These are phyloP conservation scores for Aspergillus ibericus DNA, from an alignment of 2,329 filamentous ascomycete genomes.

Conservation along the genomic window DNA sequence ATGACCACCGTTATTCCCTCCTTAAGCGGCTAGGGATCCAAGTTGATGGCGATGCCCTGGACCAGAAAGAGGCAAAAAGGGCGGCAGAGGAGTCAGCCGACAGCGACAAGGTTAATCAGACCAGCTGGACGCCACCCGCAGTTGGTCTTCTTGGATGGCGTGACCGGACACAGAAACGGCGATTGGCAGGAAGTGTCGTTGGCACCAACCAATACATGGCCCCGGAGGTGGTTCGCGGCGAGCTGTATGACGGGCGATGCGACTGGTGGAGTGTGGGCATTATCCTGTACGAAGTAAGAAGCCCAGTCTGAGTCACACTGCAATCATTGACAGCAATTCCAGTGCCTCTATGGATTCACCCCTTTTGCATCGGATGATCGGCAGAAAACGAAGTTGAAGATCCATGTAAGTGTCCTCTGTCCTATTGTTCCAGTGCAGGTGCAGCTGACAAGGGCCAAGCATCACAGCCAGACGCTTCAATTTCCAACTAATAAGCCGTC, in stretches of 20 bases:
- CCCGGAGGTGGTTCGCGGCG: conserved; percentile 81
- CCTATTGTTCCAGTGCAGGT: neutral
- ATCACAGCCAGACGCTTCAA: conserved; percentile 67
- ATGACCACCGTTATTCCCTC: conserved; percentile 75
- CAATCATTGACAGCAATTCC: conserved; percentile 4
- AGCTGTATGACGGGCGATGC: conserved; percentile 85
- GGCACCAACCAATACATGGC: conserved; percentile 99
- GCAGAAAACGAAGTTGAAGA: conserved; percentile 81
- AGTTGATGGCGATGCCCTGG: conserved; percentile 71
- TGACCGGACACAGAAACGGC: conserved; percentile 66
- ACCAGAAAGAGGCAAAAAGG: conserved; percentile 57
- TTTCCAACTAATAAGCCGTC: conserved; percentile 63
- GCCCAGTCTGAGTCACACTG: neutral
- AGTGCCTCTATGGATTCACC: conserved; percentile 86
- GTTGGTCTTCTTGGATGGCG: conserved; percentile 68
- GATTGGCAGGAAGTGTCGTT: conserved; percentile 79
- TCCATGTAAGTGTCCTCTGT: conserved; percentile 59
- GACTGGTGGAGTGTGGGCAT: conserved; percentile 97
- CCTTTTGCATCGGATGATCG: conserved; percentile 83
- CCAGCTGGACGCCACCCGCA: conserved; percentile 19
- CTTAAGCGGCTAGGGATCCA: conserved; percentile 73
- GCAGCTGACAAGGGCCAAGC: conserved; percentile 45
- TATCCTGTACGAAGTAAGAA: conserved; percentile 75
- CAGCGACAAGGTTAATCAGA: conserved; percentile 27
- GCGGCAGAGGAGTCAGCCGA: conserved; percentile 14